Conservation (phyloP, 441 rosid genomes). For the Pelargonium australe region DNA sequence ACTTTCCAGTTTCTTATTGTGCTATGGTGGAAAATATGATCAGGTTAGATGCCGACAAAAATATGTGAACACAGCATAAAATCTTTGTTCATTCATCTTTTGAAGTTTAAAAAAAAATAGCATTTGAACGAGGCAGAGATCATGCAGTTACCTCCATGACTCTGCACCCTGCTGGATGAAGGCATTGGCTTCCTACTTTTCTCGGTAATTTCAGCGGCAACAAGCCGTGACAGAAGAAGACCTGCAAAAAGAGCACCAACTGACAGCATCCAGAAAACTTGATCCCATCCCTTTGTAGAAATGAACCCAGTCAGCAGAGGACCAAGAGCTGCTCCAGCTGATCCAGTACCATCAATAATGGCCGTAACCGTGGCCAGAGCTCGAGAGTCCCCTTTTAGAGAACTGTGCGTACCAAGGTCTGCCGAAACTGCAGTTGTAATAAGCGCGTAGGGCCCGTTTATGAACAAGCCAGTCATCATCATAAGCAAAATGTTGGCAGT, state of each 20-base stretch:
- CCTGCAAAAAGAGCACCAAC: slow-evolving; percentile 20
- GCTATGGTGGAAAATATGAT: too few relatives aligned
- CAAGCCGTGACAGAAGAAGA: slow-evolving; percentile 20
- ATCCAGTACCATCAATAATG: slow-evolving; percentile 89
- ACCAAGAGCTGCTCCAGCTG: slow-evolving; percentile 86
- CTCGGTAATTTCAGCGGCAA: slow-evolving; percentile 11
- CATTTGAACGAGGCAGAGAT: neutral
- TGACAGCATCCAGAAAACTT: slow-evolving; percentile 19
- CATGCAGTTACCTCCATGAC: neutral
- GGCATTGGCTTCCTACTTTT: slow-evolving; percentile 2
- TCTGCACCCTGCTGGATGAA: neutral
- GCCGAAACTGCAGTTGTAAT: neutral
- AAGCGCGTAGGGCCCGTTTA: slow-evolving; percentile 47
- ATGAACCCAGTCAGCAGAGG: slow-evolving; percentile 23
- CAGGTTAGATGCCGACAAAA: too few relatives aligned
- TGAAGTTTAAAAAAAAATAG: too few relatives aligned
- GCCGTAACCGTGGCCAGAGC: slow-evolving; percentile 95
- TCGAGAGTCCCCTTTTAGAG: slow-evolving; percentile 78
- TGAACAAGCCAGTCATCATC: slow-evolving; percentile 82
- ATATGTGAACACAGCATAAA: too few relatives aligned
- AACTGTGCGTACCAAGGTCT: slow-evolving; percentile 71
- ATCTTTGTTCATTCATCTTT: too few relatives aligned
- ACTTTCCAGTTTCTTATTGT: too few relatives aligned
- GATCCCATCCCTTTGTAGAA: slow-evolving; percentile 5
- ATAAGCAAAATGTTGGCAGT: slow-evolving; percentile 60